Base-by-base conservation (phyloP, 2,329 filamentous ascomycete species). In the Fusarium fracticaudum region DNA sequence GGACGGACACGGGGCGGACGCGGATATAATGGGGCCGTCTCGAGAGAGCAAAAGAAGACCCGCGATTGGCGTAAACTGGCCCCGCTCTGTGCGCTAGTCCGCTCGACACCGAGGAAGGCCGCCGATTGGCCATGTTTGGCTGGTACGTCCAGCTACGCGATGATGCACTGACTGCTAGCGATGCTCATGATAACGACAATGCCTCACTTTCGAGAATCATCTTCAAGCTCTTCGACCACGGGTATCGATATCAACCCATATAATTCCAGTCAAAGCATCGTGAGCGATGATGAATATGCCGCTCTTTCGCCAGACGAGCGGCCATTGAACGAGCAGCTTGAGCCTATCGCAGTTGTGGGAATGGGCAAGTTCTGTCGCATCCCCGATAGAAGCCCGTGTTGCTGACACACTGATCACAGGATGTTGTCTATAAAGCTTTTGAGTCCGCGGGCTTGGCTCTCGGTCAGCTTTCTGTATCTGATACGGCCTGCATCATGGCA, bases 41-140 rank as follows among this genome's bases (percentile, higher is more conserved):
- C 0, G 11, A 18, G 3, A 1, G 22, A 43, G 13, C 1, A 38
- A 0, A 11, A 29, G 8, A 26, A 14, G 26, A 6, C 6, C 18
- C 13, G 1, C 2, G 6, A 31, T 33, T 57, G 53, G 53, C 2
- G 1, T 7, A 8, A 1, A 8, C 3, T 3, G 3, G 14, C 11
- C 6, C 22, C 53, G 13, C 8, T 18, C 3, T 20, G 0, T 15
- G 22, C 53, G 38, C 53, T 57, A 57, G 38, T 57, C 53, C 53
- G 53, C 8, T 33, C 26, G 6, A 20, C 4, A 33, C 53, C 53
- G 53, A 57, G 37, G 26, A 17, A 10, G 29, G 15, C 12, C 5
- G 1, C 53, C 7, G 26, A 57, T 57, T 55, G 51, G 51, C 3
- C 9, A 29, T 3, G 11, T n/a, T 6, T 15, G 8, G 20, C 8